Conservation (phyloP, 257 asterid genomes). For the Ilex asprella region DNA sequence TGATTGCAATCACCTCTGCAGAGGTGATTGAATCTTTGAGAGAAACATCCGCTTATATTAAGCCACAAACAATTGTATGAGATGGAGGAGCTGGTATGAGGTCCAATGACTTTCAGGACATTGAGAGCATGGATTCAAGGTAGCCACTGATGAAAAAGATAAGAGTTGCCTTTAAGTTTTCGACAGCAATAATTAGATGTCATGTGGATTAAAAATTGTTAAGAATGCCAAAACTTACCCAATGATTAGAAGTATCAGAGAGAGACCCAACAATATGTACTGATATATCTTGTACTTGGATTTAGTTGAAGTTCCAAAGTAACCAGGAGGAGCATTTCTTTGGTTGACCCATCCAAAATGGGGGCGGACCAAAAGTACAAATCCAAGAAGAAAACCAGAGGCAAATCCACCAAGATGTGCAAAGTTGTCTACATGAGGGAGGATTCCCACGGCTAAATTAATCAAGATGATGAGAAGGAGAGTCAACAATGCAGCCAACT, state of each 20-base stretch:
- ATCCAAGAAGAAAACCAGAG: constrained; percentile 76
- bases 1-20: no score
- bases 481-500: constrained; percentile 58
- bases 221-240: constrained; percentile 36
- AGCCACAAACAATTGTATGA: no score
- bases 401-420: constrained; percentile 91
- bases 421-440: constrained; percentile 95
- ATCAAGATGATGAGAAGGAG: constrained; percentile 58
- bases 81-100: no score
- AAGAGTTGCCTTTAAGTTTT: no score
- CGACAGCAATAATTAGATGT: no score
- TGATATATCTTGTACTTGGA: constrained; percentile 77
- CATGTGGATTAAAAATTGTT: background rate
- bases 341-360: constrained; percentile 63
- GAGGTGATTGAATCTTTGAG: no score
- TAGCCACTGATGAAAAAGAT: background rate
- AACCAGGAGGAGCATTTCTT: constrained; percentile 31
- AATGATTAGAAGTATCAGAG: constrained; percentile 29
- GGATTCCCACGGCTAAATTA: constrained; percentile 83
- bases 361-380: constrained; percentile 71
- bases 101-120: no score
- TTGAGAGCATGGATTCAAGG: no score
- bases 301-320: constrained; percentile 19
- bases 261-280: constrained; percentile 29
- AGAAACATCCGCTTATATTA: no score